Evolutionary conservation across 1,139 yeast genomes (phyloP).

Genomic region (Yamadazyma trypodendri): DNA sequence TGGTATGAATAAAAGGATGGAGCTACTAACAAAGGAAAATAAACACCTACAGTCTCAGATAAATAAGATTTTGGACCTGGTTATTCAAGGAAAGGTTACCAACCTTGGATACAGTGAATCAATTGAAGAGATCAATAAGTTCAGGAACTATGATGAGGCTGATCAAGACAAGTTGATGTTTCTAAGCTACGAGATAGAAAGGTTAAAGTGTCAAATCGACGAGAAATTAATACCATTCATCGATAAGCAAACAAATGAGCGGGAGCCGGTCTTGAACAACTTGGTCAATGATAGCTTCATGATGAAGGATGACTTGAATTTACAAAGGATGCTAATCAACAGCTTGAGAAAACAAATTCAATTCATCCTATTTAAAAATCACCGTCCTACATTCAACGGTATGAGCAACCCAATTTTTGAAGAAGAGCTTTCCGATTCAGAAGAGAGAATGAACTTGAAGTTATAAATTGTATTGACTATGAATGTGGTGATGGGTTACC

Average conservation of each 20-base stretch:
- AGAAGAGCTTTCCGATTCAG: conserved; percentile 27
- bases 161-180: conserved; percentile 35
- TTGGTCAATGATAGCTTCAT: conserved; percentile 44
- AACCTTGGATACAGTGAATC: conserved; percentile 51
- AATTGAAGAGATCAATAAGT: conserved; percentile 43
- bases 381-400: conserved; percentile 18
- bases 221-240: conserved; percentile 41
- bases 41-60: conserved; percentile 41
- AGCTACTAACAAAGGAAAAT: conserved; percentile 24
- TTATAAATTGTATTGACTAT: conserved; percentile 10
- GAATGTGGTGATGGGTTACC: conserved; percentile 31
- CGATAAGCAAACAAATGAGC: conserved; percentile 30
- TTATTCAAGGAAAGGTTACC: conserved; percentile 51
- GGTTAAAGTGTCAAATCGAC: conserved; percentile 43
- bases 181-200: conserved; percentile 38
- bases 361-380: conserved; percentile 43
- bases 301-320: conserved; percentile 49
- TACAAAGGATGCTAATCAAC: conserved; percentile 45
- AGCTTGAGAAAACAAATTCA: conserved; percentile 53
- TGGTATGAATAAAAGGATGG: conserved; percentile 21
- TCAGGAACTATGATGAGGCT: conserved; percentile 19
- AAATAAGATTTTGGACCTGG: conserved; percentile 45
- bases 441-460: conserved; percentile 38
- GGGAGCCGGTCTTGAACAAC: conserved; percentile 37
- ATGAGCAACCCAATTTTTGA: conserved; percentile 13